Evolutionary conservation across 2,329 filamentous ascomycete species (phyloP), one percentile per base, ranked within the genome.

Genomic region (Colletotrichum paranaense): DNA sequence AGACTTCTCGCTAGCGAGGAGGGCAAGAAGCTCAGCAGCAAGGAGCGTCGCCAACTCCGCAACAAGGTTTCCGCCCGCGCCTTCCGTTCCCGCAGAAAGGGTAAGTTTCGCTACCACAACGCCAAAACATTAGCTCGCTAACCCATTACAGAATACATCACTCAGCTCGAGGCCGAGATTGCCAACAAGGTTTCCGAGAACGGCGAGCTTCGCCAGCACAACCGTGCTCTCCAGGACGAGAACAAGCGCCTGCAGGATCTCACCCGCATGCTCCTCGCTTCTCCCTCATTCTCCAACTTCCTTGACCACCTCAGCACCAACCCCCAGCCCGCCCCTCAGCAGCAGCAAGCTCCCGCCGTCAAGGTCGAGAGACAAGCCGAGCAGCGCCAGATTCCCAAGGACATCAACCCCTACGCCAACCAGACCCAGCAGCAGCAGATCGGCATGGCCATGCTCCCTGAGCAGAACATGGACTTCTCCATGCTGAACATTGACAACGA

Each of bases 1-100:
- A 90, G 94, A 77, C 88, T 98, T 11, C 88, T 98, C 26, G 95
- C 95, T n/a, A 98, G 95, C 74, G 97, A 99, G 79, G 96, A 98
- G 85, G 97, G 96, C 79, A 99, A 99, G 92, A 98, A 98, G 87
- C 90, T 99, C n/a, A 97, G 92, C 84, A 97, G 95, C 88, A 98
- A 98, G 86, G 95, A 98, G 85, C 92, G 97, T 74, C 92, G 97
- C 77, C 97, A 98, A 84, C 89, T 99, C n/a, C 92, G 97, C 76
- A 99, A 99, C 90, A 99, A 99, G 86, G 97, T 99, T 5, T 99
- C 97, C 55, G 97, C 97, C 75, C 94, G 97, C 77, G 96, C 96
- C 64, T 99, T 99, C 91, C 93, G 97, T 69, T 98, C 95, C n/a
- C 90, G 97, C 78, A 93, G 97, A 88, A 99, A 99, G 89, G 96